Evolutionary conservation across 73 alveolate species (phyloP).

Genomic region (Effrenium voratum): DNA sequence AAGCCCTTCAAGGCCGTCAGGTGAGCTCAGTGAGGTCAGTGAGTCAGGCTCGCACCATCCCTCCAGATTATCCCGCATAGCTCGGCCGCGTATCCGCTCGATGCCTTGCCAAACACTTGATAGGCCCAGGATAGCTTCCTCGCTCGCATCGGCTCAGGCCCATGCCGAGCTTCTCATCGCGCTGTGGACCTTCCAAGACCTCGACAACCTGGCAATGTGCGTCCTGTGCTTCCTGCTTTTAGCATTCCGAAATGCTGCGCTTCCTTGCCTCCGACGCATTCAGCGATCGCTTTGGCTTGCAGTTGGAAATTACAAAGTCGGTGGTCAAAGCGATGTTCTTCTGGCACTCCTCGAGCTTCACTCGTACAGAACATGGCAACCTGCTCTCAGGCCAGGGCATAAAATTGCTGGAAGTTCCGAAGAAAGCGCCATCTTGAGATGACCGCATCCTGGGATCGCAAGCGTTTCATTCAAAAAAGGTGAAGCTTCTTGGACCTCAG

Average conservation of each 20-base stretch:
- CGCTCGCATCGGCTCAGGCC: neutral
- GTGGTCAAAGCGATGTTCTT: constrained; percentile 62
- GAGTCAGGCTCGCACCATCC: constrained; percentile 55
- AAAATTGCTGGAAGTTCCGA: constrained; percentile 53
- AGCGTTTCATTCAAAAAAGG: neutral
- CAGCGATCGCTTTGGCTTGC: constrained; percentile 59
- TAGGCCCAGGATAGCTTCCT: neutral
- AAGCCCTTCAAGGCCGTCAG: neutral
- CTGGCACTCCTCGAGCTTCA: constrained; percentile 54
- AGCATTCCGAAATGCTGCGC: neutral
- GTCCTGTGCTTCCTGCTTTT: neutral
- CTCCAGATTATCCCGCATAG: constrained; percentile 24
- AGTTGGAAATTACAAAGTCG: constrained; percentile 51
- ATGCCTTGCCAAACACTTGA: neutral
- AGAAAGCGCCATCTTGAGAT: constrained; percentile 64
- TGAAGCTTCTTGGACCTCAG: neutral
- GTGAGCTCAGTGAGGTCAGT: neutral
- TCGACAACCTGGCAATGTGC: constrained; percentile 21
- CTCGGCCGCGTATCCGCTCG: constrained; percentile 21
- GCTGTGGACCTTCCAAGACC: constrained; percentile 47
- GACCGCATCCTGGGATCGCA: neutral
- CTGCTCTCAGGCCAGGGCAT: neutral
- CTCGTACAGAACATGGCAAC: neutral
- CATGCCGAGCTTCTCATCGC: constrained; percentile 20
- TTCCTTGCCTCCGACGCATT: constrained; percentile 24